Conservation (phyloP, 1,139 yeast genomes). For the Blastobotrys raffinosifermentans region DNA sequence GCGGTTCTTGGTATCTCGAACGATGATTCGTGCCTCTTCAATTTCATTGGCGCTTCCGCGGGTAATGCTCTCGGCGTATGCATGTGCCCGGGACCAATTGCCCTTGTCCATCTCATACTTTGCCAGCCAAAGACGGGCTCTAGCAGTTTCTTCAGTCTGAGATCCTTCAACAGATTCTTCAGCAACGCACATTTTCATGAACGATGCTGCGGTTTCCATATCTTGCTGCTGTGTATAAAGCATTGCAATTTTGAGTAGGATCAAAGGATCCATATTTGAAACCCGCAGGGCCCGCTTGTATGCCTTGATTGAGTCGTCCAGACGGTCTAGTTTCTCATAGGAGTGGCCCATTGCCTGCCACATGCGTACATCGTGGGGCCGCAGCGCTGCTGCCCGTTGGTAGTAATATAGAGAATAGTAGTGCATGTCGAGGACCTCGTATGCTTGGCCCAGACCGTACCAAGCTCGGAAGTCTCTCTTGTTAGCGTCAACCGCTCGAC, state of each 20-base stretch:
- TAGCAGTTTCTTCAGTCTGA: slow-evolving; percentile 65
- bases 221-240: slow-evolving; percentile 58
- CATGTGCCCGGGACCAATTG: slow-evolving; percentile 64
- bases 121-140: slow-evolving; percentile 87
- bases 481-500: slow-evolving; percentile 88
- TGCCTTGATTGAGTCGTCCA: slow-evolving; percentile 56
- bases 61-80: slow-evolving; percentile 66
- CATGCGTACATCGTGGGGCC: slow-evolving; percentile 87
- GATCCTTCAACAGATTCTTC: slow-evolving; percentile 54
- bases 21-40: slow-evolving; percentile 82
- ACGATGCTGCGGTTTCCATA: slow-evolving; percentile 48
- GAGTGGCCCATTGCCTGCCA: slow-evolving; percentile 96
- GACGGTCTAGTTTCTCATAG: slow-evolving; percentile 71
- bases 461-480: slow-evolving; percentile 92
- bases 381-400: slow-evolving; percentile 83
- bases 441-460: slow-evolving; percentile 98
- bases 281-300: slow-evolving; percentile 46
- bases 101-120: slow-evolving; percentile 52
- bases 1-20: slow-evolving; percentile 45
- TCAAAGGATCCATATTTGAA: slow-evolving; percentile 44
- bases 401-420: slow-evolving; percentile 87
- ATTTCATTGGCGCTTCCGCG: slow-evolving; percentile 79
- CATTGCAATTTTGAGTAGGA: slow-evolving; percentile 63
- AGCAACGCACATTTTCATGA: slow-evolving; percentile 68
- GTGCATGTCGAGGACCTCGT: slow-evolving; percentile 94